Conservation (phyloP, 768 basidiomycete species). For the Chalciporus piperatus region DNA sequence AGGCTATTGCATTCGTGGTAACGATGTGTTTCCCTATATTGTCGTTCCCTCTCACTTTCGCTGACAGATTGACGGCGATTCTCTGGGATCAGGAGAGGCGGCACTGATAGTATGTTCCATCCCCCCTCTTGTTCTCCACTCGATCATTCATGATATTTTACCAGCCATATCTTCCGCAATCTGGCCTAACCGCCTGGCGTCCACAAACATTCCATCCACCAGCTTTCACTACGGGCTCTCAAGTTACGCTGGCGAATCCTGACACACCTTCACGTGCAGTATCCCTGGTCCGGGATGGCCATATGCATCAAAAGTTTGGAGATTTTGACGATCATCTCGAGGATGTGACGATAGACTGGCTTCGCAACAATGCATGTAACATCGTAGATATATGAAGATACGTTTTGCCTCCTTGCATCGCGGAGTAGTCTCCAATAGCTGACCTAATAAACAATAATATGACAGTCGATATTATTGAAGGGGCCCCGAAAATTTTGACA, state of each 20-base stretch:
- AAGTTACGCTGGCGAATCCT: constrained; percentile 45
- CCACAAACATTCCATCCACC: constrained; percentile 36
- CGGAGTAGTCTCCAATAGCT: too few species aligned
- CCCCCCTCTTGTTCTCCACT: neutral
- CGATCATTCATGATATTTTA: constrained; percentile 5
- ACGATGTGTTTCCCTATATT: constrained; percentile 7
- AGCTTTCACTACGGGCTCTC: constrained; percentile 46
- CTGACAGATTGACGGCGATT: constrained; percentile 57
- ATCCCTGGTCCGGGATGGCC: constrained; percentile 46
- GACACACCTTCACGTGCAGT: constrained; percentile 48
- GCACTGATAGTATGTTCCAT: constrained; percentile 53
- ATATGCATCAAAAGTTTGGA: constrained; percentile 58
- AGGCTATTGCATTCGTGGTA: constrained; percentile 74
- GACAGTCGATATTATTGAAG: too few species aligned
- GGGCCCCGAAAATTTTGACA: too few species aligned
- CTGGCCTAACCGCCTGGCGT: constrained; percentile 45
- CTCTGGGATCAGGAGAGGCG: constrained; percentile 48
- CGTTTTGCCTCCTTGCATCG: too few species aligned
- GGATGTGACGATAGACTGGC: constrained; percentile 56
- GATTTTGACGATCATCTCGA: constrained; percentile 86
- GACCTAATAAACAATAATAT: too few species aligned
- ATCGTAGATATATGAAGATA: constrained; percentile 17
- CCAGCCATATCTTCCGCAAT: constrained; percentile 51
- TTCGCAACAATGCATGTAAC: constrained; percentile 38
- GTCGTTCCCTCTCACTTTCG: constrained; percentile 6